These are phyloP conservation scores for Luvunga scandens DNA, from an alignment of 345 rosid species.

Conservation along the genomic window DNA sequence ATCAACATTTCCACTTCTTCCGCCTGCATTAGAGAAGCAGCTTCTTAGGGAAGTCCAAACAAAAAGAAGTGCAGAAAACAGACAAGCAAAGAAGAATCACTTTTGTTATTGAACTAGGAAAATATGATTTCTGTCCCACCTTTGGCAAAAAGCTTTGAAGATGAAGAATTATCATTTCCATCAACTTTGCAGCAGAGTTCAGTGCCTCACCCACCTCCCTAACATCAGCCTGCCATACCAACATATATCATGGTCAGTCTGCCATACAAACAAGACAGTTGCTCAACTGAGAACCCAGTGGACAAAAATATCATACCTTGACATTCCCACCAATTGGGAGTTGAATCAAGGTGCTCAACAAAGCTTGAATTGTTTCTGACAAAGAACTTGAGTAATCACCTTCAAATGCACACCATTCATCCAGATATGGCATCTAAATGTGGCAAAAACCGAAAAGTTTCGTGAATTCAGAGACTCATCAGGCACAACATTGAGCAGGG, in stretches of 20 bases:
- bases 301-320: conserved; percentile 34
- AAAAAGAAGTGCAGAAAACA: not conserved
- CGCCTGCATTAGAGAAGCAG: conserved; percentile 47
- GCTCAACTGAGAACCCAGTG: not conserved
- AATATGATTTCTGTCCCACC: conserved; percentile 29
- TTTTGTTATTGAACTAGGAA: not conserved
- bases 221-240: conserved; percentile 49
- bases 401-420: conserved; percentile 58
- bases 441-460: not conserved
- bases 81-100: not conserved
- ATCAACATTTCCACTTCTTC: conserved; percentile 57
- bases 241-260: not conserved
- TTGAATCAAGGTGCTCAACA: conserved; percentile 52
- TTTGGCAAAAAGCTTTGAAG: conserved; percentile 52
- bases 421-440: conserved; percentile 69
- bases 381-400: conserved; percentile 52
- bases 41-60: not conserved
- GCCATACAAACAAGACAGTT: not conserved
- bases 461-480: not conserved
- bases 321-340: conserved; percentile 59
- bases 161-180: conserved; percentile 53
- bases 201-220: conserved; percentile 61
- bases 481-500: conserved; percentile 1
- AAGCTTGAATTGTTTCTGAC: conserved; percentile 60
- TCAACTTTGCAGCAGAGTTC: conserved; percentile 46